Percentiles rank a stretch among this genome's conserved stretches.
Evolutionary conservation across 192 early-diverging fungal species (phyloP).

Genomic region (Gonapodya prolifera): DNA sequence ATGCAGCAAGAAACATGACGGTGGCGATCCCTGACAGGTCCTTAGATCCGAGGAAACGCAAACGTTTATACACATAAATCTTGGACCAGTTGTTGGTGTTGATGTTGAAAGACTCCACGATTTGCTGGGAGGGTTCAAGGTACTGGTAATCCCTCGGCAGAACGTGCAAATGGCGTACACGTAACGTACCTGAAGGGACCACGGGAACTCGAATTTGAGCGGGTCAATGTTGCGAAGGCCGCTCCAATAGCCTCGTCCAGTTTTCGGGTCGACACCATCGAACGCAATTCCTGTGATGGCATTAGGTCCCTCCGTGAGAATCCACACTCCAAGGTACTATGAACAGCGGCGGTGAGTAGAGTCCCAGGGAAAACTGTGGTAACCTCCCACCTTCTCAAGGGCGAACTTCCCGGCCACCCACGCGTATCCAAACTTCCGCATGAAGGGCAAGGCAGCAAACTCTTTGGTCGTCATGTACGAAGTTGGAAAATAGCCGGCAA

Average conservation of each 20-base stretch:
- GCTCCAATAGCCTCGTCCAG: neutral
- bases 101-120: slow-evolving; percentile 46
- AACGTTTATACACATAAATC: slow-evolving; percentile 43
- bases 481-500: neutral
- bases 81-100: slow-evolving; percentile 54
- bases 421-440: neutral
- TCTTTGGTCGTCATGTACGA: neutral
- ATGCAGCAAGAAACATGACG: slow-evolving; percentile 40
- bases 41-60: slow-evolving; percentile 39
- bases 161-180: too few species aligned
- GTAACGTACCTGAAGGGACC: neutral
- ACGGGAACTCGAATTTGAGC: neutral
- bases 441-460: neutral
- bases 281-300: slow-evolving; percentile 40
- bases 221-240: neutral
- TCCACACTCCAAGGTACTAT: slow-evolving; percentile 50
- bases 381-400: neutral
- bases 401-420: neutral
- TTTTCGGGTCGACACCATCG: slow-evolving; percentile 22
- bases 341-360: neutral
- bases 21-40: slow-evolving; percentile 29
- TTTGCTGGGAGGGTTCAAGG: too few species aligned
- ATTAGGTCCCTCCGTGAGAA: slow-evolving; percentile 40
- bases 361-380: too few species aligned
- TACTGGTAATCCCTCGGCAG: too few species aligned